A percentile compares a stretch with the other conserved stretches of the same genome.
phyloP scores from a whole-genome alignment of 495 filamentous ascomycete species.

The Penicillium psychrofluorescens region DNA sequence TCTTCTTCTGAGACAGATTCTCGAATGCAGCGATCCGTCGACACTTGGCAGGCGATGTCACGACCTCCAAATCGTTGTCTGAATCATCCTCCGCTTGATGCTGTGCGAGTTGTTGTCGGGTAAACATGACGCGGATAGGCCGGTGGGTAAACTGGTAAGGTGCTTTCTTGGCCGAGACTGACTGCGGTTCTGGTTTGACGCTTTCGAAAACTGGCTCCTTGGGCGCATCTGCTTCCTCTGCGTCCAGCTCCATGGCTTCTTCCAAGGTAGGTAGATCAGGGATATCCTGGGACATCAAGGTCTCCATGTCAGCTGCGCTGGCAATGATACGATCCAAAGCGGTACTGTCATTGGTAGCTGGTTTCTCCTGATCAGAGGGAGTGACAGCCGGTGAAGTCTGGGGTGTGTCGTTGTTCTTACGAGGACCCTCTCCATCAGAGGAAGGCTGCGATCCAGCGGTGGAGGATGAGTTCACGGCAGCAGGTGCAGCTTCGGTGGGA shows the following conservation, averaged over 20 bases:
- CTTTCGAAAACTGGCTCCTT: too few species aligned
- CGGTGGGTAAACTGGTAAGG: constrained; percentile 12
- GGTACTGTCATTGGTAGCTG: constrained; percentile 10
- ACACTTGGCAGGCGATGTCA: constrained; percentile 38
- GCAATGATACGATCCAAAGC: constrained; percentile 3
- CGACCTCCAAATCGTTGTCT: constrained; percentile 60
- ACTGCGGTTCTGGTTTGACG: neutral
- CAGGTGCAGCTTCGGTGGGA: constrained; percentile 10
- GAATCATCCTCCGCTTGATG: constrained; percentile 43
- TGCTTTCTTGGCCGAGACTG: constrained; percentile 4
- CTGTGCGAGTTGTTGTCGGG: constrained; percentile 28
- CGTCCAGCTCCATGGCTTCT: constrained; percentile 3
- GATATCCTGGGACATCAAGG: neutral
- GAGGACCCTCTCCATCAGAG: constrained; percentile 39
- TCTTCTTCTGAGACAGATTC: constrained; percentile 49
- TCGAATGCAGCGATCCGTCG: constrained; percentile 57
- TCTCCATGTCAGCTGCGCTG: neutral
- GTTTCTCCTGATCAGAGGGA: constrained; percentile 14
- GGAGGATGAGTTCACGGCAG: constrained; percentile 28
- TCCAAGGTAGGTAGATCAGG: constrained; percentile 13
- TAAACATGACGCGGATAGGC: constrained; percentile 33
- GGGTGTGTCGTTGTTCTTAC: constrained; percentile 36
- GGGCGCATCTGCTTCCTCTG: too few species aligned
- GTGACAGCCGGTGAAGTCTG: constrained; percentile 41
- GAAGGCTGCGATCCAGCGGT: constrained; percentile 36